Conservation (phyloP, 2,329 filamentous ascomycete species). For the Pseudopyricularia cyperi region DNA sequence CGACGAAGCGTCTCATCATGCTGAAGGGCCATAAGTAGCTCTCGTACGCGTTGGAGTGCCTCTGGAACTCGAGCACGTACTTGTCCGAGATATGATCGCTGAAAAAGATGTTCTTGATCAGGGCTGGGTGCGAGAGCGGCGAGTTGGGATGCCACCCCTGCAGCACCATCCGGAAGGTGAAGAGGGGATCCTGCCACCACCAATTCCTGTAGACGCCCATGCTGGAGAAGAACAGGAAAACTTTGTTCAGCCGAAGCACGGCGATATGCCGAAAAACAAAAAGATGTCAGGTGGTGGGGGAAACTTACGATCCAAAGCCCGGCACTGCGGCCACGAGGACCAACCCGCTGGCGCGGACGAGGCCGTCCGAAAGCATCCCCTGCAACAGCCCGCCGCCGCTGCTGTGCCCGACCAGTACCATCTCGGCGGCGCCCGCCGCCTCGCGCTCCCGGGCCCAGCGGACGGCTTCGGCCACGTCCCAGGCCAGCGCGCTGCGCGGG, state of each 20-base stretch:
- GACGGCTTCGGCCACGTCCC: conserved; percentile 24
- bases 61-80: conserved; percentile 27
- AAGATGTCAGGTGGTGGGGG: not conserved
- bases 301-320: conserved; percentile 31
- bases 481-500: conserved; percentile 23
- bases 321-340: conserved; percentile 33
- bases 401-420: conserved; percentile 36
- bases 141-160: conserved; percentile 37
- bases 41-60: conserved; percentile 32
- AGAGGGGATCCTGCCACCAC: conserved; percentile 32
- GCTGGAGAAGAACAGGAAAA: conserved; percentile 7
- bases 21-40: conserved; percentile 37
- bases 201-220: conserved; percentile 30
- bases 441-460: not conserved
- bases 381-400: conserved; percentile 37
- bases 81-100: conserved; percentile 24
- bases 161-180: conserved; percentile 28
- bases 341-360: conserved; percentile 27
- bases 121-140: conserved; percentile 33
- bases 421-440: conserved; percentile 23
- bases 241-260: not conserved
- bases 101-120: conserved; percentile 38
- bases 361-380: conserved; percentile 27
- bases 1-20: conserved; percentile 26
- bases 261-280: not conserved